Conservation (phyloP, 495 filamentous ascomycete genomes). For the Ramalina intermedia region DNA sequence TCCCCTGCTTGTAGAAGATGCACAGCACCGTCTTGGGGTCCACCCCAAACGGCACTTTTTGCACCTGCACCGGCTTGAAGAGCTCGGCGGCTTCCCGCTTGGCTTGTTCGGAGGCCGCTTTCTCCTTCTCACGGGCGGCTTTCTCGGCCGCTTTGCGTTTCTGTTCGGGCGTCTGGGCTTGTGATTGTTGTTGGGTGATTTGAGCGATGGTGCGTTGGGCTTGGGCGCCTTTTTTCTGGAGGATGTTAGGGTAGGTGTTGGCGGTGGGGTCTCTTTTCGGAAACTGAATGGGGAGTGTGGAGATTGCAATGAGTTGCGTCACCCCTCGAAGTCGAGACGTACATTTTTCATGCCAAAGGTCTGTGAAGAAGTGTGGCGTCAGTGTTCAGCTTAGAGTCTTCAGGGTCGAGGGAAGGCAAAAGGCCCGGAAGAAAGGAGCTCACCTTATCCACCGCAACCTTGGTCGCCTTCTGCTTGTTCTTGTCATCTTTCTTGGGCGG, state of each 20-base stretch:
- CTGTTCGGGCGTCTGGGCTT: conserved; percentile 63
- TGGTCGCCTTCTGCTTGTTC: conserved; percentile 54
- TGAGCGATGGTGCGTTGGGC: conserved; percentile 82
- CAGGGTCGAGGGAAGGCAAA: background rate
- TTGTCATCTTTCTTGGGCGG: conserved; percentile 76
- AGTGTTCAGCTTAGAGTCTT: background rate
- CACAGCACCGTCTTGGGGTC: conserved; percentile 98
- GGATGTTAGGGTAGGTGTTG: background rate
- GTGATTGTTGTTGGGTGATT: conserved; percentile 53
- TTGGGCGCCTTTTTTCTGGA: conserved; percentile 76
- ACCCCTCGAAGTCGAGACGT: conserved; percentile 11
- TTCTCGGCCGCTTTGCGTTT: conserved; percentile 88
- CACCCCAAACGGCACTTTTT: conserved; percentile 95
- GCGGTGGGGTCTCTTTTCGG: too few relatives aligned
- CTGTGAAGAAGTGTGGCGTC: conserved; percentile 18
- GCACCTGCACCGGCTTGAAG: conserved; percentile 86
- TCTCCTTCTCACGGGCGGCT: conserved; percentile 66
- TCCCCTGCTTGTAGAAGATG: conserved; percentile 87
- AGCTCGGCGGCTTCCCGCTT: conserved; percentile 65
- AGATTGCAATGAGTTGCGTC: too few relatives aligned
- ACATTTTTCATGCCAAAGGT: conserved; percentile 99
- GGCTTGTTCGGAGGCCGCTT: conserved; percentile 72
- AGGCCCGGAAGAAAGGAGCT: conserved; percentile 8
- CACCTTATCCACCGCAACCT: conserved; percentile 74
- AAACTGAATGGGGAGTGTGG: background rate